Evolutionary conservation across 192 early-diverging fungal species (phyloP).

Genomic region (Dissophora globulifera): DNA sequence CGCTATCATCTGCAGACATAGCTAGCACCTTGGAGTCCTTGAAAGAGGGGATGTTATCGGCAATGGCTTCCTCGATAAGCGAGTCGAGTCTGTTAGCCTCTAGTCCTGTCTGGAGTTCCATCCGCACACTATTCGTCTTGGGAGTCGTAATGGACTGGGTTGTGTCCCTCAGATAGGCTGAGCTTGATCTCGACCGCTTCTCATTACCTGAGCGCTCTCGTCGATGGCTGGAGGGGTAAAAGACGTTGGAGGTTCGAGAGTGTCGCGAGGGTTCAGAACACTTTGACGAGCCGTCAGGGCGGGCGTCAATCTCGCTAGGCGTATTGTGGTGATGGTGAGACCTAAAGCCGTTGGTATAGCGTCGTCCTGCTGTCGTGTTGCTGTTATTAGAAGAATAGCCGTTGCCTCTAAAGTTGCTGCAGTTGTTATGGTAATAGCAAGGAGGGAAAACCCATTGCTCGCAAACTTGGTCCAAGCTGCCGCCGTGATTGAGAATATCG

Average conservation of each 20-base stretch:
- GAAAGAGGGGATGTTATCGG: too few species aligned
- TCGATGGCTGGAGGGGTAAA: neutral
- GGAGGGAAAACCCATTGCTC: constrained; percentile 62
- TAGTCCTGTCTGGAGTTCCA: too few species aligned
- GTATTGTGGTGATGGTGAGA: neutral
- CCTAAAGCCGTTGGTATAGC: constrained; percentile 16
- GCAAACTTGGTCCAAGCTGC: constrained; percentile 60
- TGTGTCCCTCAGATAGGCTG: neutral
- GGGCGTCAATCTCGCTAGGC: neutral
- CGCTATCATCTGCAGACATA: too few species aligned
- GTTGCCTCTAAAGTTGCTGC: constrained; percentile 2
- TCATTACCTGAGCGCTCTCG: neutral
- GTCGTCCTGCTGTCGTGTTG: constrained; percentile 23
- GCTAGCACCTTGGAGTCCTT: too few species aligned
- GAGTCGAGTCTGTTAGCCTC: too few species aligned
- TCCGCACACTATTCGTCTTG: too few species aligned
- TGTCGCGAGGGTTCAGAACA: neutral
- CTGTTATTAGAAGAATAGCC: constrained; percentile 10
- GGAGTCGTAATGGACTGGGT: neutral
- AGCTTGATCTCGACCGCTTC: constrained; percentile 13
- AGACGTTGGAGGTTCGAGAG: neutral
- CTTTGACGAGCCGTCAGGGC: neutral
- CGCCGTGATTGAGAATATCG: constrained; percentile 64
- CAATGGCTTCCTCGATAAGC: too few species aligned
- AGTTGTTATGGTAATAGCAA: constrained; percentile 32